Evolutionary conservation across 106 monocot species (phyloP), one percentile per base, ranked within the genome.

Genomic region (Dioscorea alata): DNA sequence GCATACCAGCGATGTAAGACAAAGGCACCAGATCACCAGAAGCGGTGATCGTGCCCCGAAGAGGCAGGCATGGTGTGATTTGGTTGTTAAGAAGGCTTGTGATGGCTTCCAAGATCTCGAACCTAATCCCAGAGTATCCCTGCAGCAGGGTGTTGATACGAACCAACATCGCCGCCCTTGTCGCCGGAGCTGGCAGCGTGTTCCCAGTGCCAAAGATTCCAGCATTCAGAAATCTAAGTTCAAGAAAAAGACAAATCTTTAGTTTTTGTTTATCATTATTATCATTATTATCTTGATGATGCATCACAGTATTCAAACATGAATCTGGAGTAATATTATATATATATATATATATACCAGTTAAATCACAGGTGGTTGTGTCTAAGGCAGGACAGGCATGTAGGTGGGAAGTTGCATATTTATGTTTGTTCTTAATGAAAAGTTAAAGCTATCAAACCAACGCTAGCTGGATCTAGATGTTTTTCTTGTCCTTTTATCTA

Each of bases 111-210:
- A 96, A 81, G 75, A 96, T 88, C 84, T 96, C 95, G 63, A 91
- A 96, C 6, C 96, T 85, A 73, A 96, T 96, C 34, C 92, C 96
- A 16, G 96, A 96, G 92, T 96, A 96, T 32, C 95, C 95, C 65
- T 96, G 95, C 18, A 96, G 72, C 53, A 91, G 91, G 21, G 94
- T 94, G 85, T 94, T 94, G 78, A 87, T 82, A 12, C 94, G 80
- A 18, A 94, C 94, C 10, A 94, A 60, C 87, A 94, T 94, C 28
- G 88, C 88, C 10, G 88, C 88, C 32, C 88, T 56, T 12, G 84
- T 75, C 6, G 84, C 65, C 8, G 72, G 14, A 0, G 88, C 53
- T 12, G 88, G 81, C 25, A 88, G 60, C 13, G 66, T 78, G 70
- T 81, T 72, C 14, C 78, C 78, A 12, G 80, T 48, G 16, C 84